phyloP scores from a whole-genome alignment of 1,284 basidiomycete species.

The Neonothopanus nambi region DNA sequence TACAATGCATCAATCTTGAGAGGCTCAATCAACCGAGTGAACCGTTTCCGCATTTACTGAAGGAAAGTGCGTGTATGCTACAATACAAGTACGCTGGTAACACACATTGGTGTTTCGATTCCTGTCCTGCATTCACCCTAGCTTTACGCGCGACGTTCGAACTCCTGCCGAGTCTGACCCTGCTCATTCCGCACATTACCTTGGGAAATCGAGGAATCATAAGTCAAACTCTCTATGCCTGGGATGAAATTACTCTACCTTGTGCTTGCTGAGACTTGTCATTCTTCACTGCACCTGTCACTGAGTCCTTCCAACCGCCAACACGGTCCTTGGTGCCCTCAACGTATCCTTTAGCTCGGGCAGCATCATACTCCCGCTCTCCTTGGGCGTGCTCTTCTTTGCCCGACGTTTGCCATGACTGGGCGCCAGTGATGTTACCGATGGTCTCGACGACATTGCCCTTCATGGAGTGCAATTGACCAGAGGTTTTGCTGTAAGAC shows the following conservation, averaged over 20 bases:
- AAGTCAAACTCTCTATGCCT: neutral
- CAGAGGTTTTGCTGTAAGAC: constrained; percentile 11
- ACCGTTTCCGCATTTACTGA: constrained; percentile 26
- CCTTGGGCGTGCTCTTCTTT: constrained; percentile 53
- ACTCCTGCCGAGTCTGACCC: constrained; percentile 1
- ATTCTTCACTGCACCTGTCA: constrained; percentile 60
- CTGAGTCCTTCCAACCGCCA: constrained; percentile 59
- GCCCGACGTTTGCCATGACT: constrained; percentile 48
- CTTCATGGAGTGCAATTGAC: constrained; percentile 20
- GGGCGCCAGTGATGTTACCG: constrained; percentile 45
- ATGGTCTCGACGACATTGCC: constrained; percentile 56
- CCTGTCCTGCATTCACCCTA: too few species aligned
- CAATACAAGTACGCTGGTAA: too few species aligned
- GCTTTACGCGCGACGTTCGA: too few species aligned
- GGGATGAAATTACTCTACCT: constrained; percentile 33
- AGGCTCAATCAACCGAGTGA: constrained; percentile 10
- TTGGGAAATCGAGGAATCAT: neutral
- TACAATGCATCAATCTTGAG: constrained; percentile 20
- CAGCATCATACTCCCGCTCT: constrained; percentile 47
- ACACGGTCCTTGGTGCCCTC: constrained; percentile 56
- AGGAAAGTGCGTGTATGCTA: too few species aligned
- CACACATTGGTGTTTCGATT: too few species aligned
- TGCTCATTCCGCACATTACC: constrained; percentile 8
- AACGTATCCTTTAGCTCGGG: constrained; percentile 49
- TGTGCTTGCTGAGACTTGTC: constrained; percentile 56